A percentile compares a stretch with the other conserved stretches of the same genome.
These are phyloP conservation scores for Hypomyces perniciosus DNA, from an alignment of 2,329 filamentous ascomycete species.

Conservation along the genomic window DNA sequence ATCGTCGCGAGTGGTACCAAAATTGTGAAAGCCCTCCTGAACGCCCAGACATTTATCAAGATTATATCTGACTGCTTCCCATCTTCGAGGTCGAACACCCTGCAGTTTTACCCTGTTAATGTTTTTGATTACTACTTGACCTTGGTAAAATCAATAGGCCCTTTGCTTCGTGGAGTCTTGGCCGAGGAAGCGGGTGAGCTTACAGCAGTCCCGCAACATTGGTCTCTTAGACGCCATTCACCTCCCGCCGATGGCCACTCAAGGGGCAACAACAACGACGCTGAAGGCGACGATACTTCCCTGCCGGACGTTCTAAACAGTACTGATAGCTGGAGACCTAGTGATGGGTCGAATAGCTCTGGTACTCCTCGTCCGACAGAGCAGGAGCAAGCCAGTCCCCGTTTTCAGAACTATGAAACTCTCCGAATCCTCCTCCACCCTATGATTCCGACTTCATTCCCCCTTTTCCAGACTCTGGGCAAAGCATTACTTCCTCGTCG, in stretches of 20 bases:
- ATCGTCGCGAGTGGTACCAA: constrained; percentile 61
- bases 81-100: constrained; percentile 56
- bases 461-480: constrained; percentile 79
- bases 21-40: constrained; percentile 71
- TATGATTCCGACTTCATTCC: constrained; percentile 72
- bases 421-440: constrained; percentile 72
- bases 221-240: constrained; percentile 39
- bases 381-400: constrained; percentile 37
- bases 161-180: constrained; percentile 72
- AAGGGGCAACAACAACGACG: constrained; percentile 16
- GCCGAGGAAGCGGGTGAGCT: constrained; percentile 76
- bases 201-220: constrained; percentile 65
- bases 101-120: constrained; percentile 70
- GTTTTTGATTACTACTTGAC: constrained; percentile 75
- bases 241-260: constrained; percentile 18
- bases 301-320: constrained; percentile 27
- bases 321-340: constrained; percentile 22
- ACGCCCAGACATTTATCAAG: constrained; percentile 68
- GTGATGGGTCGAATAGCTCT: constrained; percentile 19
- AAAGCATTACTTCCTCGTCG: constrained; percentile 74
- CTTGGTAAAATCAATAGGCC: constrained; percentile 70
- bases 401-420: constrained; percentile 69
- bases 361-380: constrained; percentile 30
- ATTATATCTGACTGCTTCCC: constrained; percentile 70
- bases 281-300: constrained; percentile 25